Base-by-base conservation (phyloP, 2,329 filamentous ascomycete genomes). In the Torrubiellomyces zombiae region DNA sequence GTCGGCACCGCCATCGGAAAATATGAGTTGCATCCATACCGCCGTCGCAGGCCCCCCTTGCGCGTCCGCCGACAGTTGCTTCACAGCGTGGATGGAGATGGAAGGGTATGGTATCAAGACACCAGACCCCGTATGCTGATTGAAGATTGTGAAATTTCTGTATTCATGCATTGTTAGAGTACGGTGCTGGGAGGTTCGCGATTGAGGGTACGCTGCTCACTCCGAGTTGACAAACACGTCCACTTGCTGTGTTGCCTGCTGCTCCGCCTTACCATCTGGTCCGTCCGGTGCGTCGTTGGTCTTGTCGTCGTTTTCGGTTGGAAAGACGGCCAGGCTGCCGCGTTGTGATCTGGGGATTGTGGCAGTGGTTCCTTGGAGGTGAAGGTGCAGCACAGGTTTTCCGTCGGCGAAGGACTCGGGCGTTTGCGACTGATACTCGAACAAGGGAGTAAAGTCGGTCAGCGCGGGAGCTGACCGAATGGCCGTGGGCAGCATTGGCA, bases 41-140 rank as follows among this genome's bases (percentile, higher is more conserved):
- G 60, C 58, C 28, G 60, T 55, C 23, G 48, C 44, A 12, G 48
- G 43, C 9, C 39, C 30, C 19, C 51, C 45, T 12, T 54, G 48
- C 15, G 52, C 43, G 21, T 52, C 47, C 32, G 32, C 28, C 24
- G 42, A 45, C 39, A 66, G 55, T 28, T 69, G 66, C 48, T 80
- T 75, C 38, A 77, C 67, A 1, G 76, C 79, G 44, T 83, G 78
- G 10, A 85, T 70, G 13, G 72, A 72, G 44, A 86, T 78, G 32
- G 67, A 56, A 3, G 73, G 76, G 48, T 83, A 86, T 0, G 75
- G 69, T 35, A 85, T 76, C 20, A 68, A 61, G 21, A 81, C 51
- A 33, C 78, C 79, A 11, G 53, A 60, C 18, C 58, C 55, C 9
- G 58, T 61, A 4, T 60, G 46, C 9, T 54, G 48, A 35, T 72